Evolutionary conservation across 768 basidiomycete genomes (phyloP).

Genomic region (Leccinum broughii): DNA sequence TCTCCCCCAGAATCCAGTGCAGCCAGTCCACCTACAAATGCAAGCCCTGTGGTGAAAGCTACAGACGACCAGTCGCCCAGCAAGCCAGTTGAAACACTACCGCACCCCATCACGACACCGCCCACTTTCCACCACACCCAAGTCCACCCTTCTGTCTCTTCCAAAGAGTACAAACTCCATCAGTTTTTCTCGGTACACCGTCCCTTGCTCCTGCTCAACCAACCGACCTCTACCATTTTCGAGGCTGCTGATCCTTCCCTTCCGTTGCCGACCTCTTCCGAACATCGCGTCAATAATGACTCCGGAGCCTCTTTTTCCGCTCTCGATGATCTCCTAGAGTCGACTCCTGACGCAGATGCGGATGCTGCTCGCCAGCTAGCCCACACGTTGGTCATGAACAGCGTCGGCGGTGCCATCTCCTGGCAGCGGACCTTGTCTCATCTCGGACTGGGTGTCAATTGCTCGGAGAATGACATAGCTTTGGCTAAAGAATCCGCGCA

Average conservation of each 20-base stretch:
- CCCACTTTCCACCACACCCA: slow-evolving; percentile 17
- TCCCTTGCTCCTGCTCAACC: slow-evolving; percentile 68
- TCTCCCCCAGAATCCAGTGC: slow-evolving; percentile 31
- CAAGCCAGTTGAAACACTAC: slow-evolving; percentile 26
- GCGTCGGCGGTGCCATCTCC: slow-evolving; percentile 56
- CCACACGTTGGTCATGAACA: slow-evolving; percentile 66
- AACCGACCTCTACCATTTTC: slow-evolving; percentile 59
- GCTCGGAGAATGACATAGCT: slow-evolving; percentile 50
- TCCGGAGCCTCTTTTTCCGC: slow-evolving; percentile 26
- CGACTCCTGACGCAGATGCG: slow-evolving; percentile 69
- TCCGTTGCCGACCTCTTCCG: slow-evolving; percentile 19
- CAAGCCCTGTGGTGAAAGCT: slow-evolving; percentile 15
- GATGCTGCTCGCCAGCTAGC: slow-evolving; percentile 81
- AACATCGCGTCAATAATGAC: slow-evolving; percentile 29
- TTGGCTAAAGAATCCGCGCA: slow-evolving; percentile 55
- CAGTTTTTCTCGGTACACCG: slow-evolving; percentile 85
- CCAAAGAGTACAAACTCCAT: slow-evolving; percentile 76
- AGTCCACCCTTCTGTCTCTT: slow-evolving; percentile 55
- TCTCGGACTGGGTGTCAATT: slow-evolving; percentile 59
- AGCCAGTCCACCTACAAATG: slow-evolving; percentile 16
- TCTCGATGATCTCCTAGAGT: slow-evolving; percentile 47
- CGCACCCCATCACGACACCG: slow-evolving; percentile 14
- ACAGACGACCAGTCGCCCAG: slow-evolving; percentile 32
- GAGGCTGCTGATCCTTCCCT: slow-evolving; percentile 31
- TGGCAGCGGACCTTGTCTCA: slow-evolving; percentile 71